phyloP scores from a whole-genome alignment of 2,329 filamentous ascomycete species.

The Xylariaceae sp. region DNA sequence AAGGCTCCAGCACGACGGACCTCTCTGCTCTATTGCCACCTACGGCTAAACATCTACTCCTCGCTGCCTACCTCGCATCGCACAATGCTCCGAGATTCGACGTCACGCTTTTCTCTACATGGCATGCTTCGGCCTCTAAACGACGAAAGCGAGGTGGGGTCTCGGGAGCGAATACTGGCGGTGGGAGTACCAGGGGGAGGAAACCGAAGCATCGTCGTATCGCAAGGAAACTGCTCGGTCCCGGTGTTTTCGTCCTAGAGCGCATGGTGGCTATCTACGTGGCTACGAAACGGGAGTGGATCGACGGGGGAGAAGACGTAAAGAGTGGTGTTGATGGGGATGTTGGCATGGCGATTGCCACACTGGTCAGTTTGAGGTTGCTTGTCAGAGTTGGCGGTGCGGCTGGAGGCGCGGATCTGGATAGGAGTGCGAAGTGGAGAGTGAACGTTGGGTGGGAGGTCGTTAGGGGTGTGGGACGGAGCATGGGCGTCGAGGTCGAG shows the following conservation, averaged over 20 bases:
- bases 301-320: conserved; percentile 33
- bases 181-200: conserved; percentile 3
- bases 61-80: conserved; percentile 76
- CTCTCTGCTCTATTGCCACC: conserved; percentile 61
- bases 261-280: conserved; percentile 74
- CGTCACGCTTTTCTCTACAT: conserved; percentile 70
- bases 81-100: conserved; percentile 76
- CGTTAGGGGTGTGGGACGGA: conserved; percentile 64
- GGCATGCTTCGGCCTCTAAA: conserved; percentile 51
- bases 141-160: conserved; percentile 37
- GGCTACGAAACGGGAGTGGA: conserved; percentile 58
- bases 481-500: conserved; percentile 72
- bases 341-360: conserved; percentile 64
- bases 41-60: conserved; percentile 68
- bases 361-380: conserved; percentile 66
- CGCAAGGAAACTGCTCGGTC: conserved; percentile 70
- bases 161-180: not conserved
- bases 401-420: conserved; percentile 72
- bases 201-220: conserved; percentile 63
- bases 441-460: conserved; percentile 79
- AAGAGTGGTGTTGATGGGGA: conserved; percentile 49
- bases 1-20: conserved; percentile 31
- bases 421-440: conserved; percentile 69
- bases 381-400: conserved; percentile 63
- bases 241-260: conserved; percentile 73